A percentile compares a stretch with the other conserved stretches of the same genome.
Evolutionary conservation across 768 basidiomycete genomes (phyloP).

Genomic region (Collybiopsis confluens): DNA sequence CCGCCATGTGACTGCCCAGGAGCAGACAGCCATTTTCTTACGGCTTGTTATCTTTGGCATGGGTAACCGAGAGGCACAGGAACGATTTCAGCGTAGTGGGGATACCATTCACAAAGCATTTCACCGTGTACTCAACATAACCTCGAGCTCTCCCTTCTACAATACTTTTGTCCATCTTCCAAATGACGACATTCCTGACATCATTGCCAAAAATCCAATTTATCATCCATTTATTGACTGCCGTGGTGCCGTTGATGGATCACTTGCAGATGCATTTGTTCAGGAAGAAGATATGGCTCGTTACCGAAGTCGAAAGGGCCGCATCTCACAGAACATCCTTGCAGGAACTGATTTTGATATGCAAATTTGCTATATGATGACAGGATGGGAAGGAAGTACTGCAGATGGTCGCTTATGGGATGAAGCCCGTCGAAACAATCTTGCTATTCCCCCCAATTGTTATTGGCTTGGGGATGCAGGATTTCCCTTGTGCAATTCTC

Average conservation of each 20-base stretch:
- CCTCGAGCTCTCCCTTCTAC: conserved; percentile 20
- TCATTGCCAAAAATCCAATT: conserved; percentile 14
- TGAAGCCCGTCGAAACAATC: background rate
- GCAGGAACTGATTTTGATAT: conserved; percentile 30
- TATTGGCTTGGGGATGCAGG: conserved; percentile 26
- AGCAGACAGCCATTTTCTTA: conserved; percentile 36
- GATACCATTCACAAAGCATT: conserved; percentile 29
- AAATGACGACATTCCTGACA: background rate
- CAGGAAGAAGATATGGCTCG: conserved; percentile 11
- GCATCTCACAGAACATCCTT: conserved; percentile 17
- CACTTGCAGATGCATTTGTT: conserved; percentile 15
- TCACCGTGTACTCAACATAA: background rate
- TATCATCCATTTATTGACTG: conserved; percentile 18
- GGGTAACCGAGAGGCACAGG: conserved; percentile 22
- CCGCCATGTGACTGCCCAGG: conserved; percentile 22
- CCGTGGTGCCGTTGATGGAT: conserved; percentile 22
- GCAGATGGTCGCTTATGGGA: conserved; percentile 14
- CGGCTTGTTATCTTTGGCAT: conserved; percentile 22
- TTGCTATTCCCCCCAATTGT: conserved; percentile 7
- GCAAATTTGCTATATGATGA: conserved; percentile 31
- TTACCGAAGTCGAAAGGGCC: conserved; percentile 20
- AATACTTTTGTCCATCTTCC: conserved; percentile 17
- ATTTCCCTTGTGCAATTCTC: conserved; percentile 15
- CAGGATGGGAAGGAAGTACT: conserved; percentile 35
- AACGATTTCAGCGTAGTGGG: conserved; percentile 32